phyloP scores from a whole-genome alignment of 2,329 filamentous ascomycete species.

The Ceratocystis ficicola region DNA sequence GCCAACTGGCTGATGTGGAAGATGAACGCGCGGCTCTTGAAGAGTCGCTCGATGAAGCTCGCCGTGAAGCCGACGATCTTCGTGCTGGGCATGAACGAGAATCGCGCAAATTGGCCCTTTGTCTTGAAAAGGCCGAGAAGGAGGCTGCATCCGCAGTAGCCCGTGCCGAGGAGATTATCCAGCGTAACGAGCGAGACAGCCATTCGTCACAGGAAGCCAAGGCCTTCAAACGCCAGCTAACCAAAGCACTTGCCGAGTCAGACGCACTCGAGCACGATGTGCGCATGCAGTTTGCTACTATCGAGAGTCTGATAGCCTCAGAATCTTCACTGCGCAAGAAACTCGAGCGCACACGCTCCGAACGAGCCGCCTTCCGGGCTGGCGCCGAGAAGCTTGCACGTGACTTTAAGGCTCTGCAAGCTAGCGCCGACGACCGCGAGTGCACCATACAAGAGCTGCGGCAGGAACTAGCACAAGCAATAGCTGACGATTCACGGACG shows the following conservation, averaged over 20 bases:
- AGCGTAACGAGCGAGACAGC: constrained; percentile 27
- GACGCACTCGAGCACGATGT: constrained; percentile 64
- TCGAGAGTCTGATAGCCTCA: constrained; percentile 44
- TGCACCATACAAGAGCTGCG: constrained; percentile 10
- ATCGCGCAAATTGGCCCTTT: constrained; percentile 36
- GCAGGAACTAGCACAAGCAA: constrained; percentile 27
- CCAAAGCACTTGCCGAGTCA: constrained; percentile 49
- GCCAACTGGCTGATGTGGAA: constrained; percentile 44
- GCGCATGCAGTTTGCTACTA: constrained; percentile 52
- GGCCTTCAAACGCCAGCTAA: constrained; percentile 49
- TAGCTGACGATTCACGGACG: constrained; percentile 24
- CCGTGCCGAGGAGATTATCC: constrained; percentile 27
- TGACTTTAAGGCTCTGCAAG: constrained; percentile 38
- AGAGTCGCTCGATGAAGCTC: constrained; percentile 45
- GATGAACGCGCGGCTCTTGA: constrained; percentile 48
- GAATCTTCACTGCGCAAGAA: constrained; percentile 52
- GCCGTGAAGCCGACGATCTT: constrained; percentile 40
- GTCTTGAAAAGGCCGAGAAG: constrained; percentile 41
- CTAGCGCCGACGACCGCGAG: constrained; percentile 26
- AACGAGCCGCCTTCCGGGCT: constrained; percentile 45
- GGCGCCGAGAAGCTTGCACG: constrained; percentile 44
- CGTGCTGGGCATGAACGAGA: constrained; percentile 34
- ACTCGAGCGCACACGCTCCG: constrained; percentile 56
- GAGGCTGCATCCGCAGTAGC: constrained; percentile 32
- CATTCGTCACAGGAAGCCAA: constrained; percentile 43